A percentile compares a stretch with the other conserved stretches of the same genome.
Evolutionary conservation across 164 flowering plant species (phyloP).

Genomic region (Piper longum): DNA sequence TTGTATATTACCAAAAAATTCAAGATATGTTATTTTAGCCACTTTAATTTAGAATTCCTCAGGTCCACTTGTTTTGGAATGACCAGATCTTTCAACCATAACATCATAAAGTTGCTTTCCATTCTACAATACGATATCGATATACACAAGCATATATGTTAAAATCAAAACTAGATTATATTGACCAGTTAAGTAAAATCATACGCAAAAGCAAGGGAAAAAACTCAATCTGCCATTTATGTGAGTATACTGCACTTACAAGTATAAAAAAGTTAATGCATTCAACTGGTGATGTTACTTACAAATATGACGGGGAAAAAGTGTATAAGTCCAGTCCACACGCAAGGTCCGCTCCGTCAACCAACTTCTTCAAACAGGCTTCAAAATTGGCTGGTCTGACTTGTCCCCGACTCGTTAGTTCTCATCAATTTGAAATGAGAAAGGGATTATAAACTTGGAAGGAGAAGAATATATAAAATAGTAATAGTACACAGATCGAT

Average conservation of each 20-base stretch:
- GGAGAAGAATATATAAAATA: too few species aligned
- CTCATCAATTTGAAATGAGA: constrained; percentile 9
- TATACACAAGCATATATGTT: neutral
- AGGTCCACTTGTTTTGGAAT: constrained; percentile 86
- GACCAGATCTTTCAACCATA: constrained; percentile 93
- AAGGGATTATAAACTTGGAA: too few species aligned
- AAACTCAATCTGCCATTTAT: neutral
- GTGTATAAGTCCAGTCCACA: constrained; percentile 95
- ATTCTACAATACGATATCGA: constrained; percentile 28
- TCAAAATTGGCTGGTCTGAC: too few species aligned
- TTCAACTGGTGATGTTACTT: constrained; percentile 18
- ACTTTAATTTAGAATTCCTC: constrained; percentile 12
- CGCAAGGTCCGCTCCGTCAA: too few species aligned
- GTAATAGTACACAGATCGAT: too few species aligned
- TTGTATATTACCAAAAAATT: too few species aligned
- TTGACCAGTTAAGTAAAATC: neutral
- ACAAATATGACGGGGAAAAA: constrained; percentile 93
- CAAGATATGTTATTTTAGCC: too few species aligned
- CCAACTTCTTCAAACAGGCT: too few species aligned
- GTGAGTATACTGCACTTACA: neutral
- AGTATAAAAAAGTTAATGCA: neutral
- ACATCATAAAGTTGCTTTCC: constrained; percentile 88
- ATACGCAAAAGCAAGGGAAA: neutral
- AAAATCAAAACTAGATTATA: neutral
- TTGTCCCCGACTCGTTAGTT: too few species aligned